Percentiles rank a stretch among this genome's conserved stretches.
Evolutionary conservation across 495 filamentous ascomycete genomes (phyloP).

Genomic region (Podospora anserina): DNA sequence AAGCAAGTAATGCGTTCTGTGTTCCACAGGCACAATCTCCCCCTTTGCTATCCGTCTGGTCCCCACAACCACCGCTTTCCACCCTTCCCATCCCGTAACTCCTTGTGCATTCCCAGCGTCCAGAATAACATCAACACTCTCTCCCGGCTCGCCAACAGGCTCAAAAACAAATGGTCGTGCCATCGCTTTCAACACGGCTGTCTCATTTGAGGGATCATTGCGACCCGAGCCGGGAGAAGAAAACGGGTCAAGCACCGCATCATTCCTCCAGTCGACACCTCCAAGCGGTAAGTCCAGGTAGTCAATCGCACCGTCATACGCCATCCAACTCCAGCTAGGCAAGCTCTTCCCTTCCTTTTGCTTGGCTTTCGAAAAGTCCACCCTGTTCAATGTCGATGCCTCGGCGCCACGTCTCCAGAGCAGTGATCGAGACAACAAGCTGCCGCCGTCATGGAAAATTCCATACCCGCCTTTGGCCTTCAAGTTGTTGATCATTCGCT

Average conservation of each 20-base stretch:
- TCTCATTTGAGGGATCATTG: background rate
- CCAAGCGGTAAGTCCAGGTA: background rate
- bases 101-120: background rate
- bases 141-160: background rate
- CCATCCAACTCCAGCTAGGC: constrained; percentile 19
- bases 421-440: constrained; percentile 23
- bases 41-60: background rate
- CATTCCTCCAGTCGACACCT: constrained; percentile 8
- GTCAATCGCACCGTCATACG: constrained; percentile 9
- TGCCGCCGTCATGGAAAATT: constrained; percentile 21
- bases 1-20: background rate
- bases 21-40: background rate
- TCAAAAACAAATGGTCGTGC: background rate
- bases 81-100: background rate
- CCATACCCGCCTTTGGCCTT: constrained; percentile 25
- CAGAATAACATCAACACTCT: background rate
- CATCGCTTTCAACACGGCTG: background rate
- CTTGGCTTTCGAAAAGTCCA: background rate
- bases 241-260: background rate
- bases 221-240: too few relatives aligned
- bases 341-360: background rate
- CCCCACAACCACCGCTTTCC: background rate
- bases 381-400: background rate
- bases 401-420: constrained; percentile 21
- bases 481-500: constrained; percentile 27